Percentiles rank a stretch among this genome's conserved stretches.
These are phyloP conservation scores for Alternaria gansuensis DNA, from an alignment of 2,329 filamentous ascomycete species.

Conservation along the genomic window DNA sequence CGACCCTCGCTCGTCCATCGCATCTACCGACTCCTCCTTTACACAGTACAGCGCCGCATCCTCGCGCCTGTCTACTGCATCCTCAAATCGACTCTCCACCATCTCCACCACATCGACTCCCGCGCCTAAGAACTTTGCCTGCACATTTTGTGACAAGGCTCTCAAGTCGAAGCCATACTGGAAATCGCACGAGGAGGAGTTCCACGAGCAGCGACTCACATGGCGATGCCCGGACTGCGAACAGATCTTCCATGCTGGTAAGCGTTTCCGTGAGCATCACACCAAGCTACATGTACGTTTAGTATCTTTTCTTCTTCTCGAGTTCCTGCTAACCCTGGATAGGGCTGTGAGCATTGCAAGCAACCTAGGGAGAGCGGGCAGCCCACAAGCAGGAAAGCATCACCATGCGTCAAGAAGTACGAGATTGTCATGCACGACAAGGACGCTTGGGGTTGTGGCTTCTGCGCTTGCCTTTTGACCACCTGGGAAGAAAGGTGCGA, in stretches of 20 bases:
- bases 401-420: constrained; percentile 52
- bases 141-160: constrained; percentile 66
- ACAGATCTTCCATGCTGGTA: constrained; percentile 72
- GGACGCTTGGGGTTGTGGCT: constrained; percentile 74
- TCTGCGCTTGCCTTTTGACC: constrained; percentile 70
- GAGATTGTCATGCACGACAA: constrained; percentile 65
- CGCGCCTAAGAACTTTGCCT: constrained; percentile 54
- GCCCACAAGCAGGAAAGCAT: constrained; percentile 64
- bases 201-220: constrained; percentile 73
- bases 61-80: constrained; percentile 50
- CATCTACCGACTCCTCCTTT: constrained; percentile 51
- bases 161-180: constrained; percentile 75
- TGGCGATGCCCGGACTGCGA: constrained; percentile 74
- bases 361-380: constrained; percentile 65
- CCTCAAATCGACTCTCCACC: constrained; percentile 47
- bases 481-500: constrained; percentile 73
- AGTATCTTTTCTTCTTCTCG: background rate
- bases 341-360: constrained; percentile 69
- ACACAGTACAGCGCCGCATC: constrained; percentile 51
- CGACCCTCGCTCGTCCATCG: constrained; percentile 50
- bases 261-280: constrained; percentile 74
- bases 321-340: constrained; percentile 24
- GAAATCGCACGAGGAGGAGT: constrained; percentile 75
- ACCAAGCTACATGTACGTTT: constrained; percentile 67
- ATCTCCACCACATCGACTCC: constrained; percentile 46